These are phyloP conservation scores for Mycena amicta DNA, from an alignment of 768 basidiomycete genomes.

Conservation along the genomic window DNA sequence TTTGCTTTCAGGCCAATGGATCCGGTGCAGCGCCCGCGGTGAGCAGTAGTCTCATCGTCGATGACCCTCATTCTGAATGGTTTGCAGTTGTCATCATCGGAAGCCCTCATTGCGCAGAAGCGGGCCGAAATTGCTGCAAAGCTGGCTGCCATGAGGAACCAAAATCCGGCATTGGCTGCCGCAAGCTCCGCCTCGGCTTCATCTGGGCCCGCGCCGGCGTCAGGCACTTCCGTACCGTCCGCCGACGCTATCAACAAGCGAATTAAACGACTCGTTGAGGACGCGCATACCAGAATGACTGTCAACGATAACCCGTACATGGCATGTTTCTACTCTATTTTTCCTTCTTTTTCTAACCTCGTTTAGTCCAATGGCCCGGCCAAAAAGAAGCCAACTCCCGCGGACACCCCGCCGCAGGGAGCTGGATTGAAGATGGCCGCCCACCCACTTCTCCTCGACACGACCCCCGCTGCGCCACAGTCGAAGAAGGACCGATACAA, in stretches of 20 bases:
- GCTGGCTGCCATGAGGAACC: constrained; percentile 70
- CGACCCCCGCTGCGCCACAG: constrained; percentile 57
- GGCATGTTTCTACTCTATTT: constrained; percentile 32
- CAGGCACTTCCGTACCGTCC: constrained; percentile 26
- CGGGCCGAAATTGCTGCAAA: constrained; percentile 85
- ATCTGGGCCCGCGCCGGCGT: constrained; percentile 45
- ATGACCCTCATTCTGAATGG: constrained; percentile 5
- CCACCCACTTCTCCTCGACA: constrained; percentile 82
- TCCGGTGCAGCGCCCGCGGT: constrained; percentile 44
- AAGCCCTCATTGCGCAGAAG: constrained; percentile 80
- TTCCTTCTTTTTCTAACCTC: background rate
- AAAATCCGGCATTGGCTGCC: constrained; percentile 35
- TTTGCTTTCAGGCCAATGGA: constrained; percentile 56
- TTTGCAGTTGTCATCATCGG: constrained; percentile 47
- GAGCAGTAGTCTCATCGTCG: constrained; percentile 31
- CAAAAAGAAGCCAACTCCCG: constrained; percentile 54
- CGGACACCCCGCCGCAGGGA: constrained; percentile 72
- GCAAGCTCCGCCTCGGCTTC: constrained; percentile 43
- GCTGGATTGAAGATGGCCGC: constrained; percentile 89
- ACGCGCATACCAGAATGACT: constrained; percentile 75
- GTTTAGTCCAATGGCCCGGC: constrained; percentile 53
- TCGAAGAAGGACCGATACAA: constrained; percentile 93
- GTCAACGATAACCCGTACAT: constrained; percentile 88
- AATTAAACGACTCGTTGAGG: constrained; percentile 73
- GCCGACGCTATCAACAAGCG: constrained; percentile 61